These are phyloP conservation scores for Ceratonia siliqua DNA, from an alignment of 306 rosid species.

Conservation along the genomic window DNA sequence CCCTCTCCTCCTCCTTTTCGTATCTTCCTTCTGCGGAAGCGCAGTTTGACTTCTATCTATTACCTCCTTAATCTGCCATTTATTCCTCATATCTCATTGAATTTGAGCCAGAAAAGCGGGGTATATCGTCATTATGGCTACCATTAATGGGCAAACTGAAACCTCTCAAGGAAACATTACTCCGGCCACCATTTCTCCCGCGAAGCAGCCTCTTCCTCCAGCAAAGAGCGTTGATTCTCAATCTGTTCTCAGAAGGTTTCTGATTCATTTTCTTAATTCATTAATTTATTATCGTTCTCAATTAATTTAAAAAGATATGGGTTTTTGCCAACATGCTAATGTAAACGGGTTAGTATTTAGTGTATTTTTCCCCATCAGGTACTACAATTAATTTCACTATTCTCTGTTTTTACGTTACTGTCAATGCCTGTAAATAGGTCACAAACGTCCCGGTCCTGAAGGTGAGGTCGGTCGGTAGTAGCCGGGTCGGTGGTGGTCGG, in stretches of 20 bases:
- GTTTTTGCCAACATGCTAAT: background rate
- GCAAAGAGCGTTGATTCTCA: constrained; percentile 73
- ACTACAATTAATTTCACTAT: background rate
- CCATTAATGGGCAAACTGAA: constrained; percentile 49
- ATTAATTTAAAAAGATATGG: background rate
- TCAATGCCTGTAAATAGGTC: too few relatives aligned
- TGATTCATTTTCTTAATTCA: background rate
- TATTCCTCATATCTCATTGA: background rate
- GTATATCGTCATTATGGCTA: constrained; percentile 52
- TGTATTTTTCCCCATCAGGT: background rate
- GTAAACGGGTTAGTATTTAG: background rate
- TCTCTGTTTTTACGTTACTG: background rate
- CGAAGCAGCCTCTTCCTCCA: constrained; percentile 53
- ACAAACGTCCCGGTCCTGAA: too few relatives aligned
- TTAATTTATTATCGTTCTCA: background rate
- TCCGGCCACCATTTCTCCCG: constrained; percentile 36
- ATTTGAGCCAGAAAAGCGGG: background rate
- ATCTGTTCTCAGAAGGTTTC: constrained; percentile 79
- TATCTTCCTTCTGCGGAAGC: too few relatives aligned
- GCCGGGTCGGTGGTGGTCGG: too few relatives aligned
- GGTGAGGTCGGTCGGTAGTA: too few relatives aligned
- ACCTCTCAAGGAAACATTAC: constrained; percentile 49
- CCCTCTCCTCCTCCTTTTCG: background rate
- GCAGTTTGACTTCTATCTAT: background rate
- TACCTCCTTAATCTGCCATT: background rate